Evolutionary conservation across 2,329 filamentous ascomycete species (phyloP).

Genomic region (Epichloe hybrida): DNA sequence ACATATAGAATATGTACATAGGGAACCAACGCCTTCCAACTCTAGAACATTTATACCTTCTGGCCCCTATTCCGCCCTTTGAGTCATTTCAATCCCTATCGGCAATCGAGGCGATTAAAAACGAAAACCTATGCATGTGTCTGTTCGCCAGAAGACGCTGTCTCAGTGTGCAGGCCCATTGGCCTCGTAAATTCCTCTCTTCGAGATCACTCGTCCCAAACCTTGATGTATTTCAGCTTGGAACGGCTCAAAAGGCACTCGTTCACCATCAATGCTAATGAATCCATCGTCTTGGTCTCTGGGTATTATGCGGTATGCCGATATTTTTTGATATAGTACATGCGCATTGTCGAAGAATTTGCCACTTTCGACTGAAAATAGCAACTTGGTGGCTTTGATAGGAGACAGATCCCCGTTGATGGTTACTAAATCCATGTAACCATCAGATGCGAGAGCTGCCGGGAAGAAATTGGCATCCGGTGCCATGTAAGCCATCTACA

Average conservation of each 20-base stretch:
- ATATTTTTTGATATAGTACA: conserved; percentile 71
- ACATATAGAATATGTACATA: no score
- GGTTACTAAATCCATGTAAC: conserved; percentile 70
- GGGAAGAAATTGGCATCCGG: conserved; percentile 79
- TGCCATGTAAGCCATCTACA: conserved; percentile 78
- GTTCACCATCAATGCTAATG: conserved; percentile 90
- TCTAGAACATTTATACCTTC: neutral
- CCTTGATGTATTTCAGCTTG: conserved; percentile 80
- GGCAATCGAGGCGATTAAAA: no score
- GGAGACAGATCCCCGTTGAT: conserved; percentile 64
- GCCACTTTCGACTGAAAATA: conserved; percentile 58
- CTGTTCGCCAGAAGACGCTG: conserved; percentile 5
- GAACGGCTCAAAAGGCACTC: conserved; percentile 73
- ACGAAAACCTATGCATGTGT: no score
- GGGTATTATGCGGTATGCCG: conserved; percentile 76
- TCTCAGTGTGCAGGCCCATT: conserved; percentile 41
- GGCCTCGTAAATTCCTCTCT: conserved; percentile 58
- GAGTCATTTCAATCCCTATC: neutral
- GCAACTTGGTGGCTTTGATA: conserved; percentile 50
- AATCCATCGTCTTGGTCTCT: conserved; percentile 58
- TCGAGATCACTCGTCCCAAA: conserved; percentile 74
- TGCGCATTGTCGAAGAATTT: conserved; percentile 68
- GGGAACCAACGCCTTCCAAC: neutral
- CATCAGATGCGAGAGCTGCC: conserved; percentile 69
- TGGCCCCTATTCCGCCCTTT: neutral